phyloP scores from a whole-genome alignment of 148 eudicot species.

The Hydrangea macrophylla region DNA sequence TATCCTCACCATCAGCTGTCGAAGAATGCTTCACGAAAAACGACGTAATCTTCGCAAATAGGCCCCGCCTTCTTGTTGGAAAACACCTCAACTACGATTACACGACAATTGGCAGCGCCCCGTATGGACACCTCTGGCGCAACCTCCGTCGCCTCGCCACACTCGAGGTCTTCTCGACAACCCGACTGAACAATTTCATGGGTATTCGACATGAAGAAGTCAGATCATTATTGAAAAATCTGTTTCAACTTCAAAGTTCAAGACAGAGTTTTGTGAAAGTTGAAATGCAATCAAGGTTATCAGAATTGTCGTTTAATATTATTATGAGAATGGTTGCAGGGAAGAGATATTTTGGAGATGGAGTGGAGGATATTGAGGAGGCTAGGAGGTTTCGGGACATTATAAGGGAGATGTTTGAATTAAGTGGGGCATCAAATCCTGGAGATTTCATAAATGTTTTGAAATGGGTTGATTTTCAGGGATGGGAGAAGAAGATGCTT shows the following conservation, averaged over 20 bases:
- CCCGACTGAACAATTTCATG: not conserved
- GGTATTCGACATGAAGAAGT: slow-evolving; percentile 10
- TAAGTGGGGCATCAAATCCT: slow-evolving; percentile 7
- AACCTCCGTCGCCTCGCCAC: slow-evolving; percentile 2
- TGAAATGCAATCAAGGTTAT: slow-evolving; percentile 7
- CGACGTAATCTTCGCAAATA: slow-evolving; percentile 10
- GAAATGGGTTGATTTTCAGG: slow-evolving; percentile 13
- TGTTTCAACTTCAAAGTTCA: not conserved
- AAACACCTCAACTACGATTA: slow-evolving; percentile 10
- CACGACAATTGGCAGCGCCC: slow-evolving; percentile 4
- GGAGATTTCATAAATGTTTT: slow-evolving; percentile 11
- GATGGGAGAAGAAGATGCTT: slow-evolving; percentile 11
- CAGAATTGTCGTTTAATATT: slow-evolving; percentile 9
- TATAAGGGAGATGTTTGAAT: slow-evolving; percentile 8
- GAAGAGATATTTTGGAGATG: slow-evolving; percentile 11
- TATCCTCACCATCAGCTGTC: slow-evolving; percentile 4
- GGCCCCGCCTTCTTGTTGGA: slow-evolving; percentile 3
- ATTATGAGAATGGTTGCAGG: slow-evolving; percentile 16
- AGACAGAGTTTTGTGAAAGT: not conserved
- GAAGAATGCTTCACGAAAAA: slow-evolving; percentile 14
- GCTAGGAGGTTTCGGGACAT: slow-evolving; percentile 8
- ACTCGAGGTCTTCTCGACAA: slow-evolving; percentile 9
- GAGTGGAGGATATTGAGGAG: slow-evolving; percentile 4
- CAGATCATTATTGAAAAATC: not conserved
- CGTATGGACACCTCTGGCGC: slow-evolving; percentile 16